Conservation (phyloP, 2,329 filamentous ascomycete species). For the Colletotrichum sojae region DNA sequence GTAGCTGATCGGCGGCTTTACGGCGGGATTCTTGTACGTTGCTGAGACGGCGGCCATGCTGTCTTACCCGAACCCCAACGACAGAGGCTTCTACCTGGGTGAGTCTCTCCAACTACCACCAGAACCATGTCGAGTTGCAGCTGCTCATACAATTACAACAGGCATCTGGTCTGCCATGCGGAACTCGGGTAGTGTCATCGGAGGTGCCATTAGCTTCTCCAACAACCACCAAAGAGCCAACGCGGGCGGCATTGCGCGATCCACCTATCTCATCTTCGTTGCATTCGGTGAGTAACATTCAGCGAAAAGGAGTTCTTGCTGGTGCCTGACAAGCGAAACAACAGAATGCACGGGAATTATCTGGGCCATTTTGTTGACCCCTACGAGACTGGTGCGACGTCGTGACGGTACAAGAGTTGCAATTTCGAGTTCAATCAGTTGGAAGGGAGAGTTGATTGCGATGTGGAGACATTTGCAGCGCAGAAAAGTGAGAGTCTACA, state of each 20-base stretch:
- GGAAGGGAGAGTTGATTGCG: constrained; percentile 44
- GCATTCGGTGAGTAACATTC: constrained; percentile 41
- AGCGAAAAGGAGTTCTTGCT: not conserved
- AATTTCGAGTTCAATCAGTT: constrained; percentile 42
- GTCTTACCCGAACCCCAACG: constrained; percentile 41
- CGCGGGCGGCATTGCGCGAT: constrained; percentile 46
- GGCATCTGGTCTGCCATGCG: constrained; percentile 46
- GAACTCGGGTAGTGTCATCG: constrained; percentile 52
- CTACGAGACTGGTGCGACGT: constrained; percentile 48
- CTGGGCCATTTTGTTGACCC: constrained; percentile 46
- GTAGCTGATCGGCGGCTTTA: constrained; percentile 35
- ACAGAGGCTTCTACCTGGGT: constrained; percentile 40
- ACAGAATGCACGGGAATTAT: constrained; percentile 47
- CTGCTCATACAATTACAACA: not conserved
- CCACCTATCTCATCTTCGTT: constrained; percentile 49
- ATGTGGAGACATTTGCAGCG: constrained; percentile 42
- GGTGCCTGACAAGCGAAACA: not conserved
- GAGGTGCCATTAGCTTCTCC: constrained; percentile 63
- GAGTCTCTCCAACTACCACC: not conserved
- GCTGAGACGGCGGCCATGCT: constrained; percentile 48
- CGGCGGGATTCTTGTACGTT: constrained; percentile 46
- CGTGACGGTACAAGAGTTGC: constrained; percentile 46
- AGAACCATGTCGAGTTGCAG: too few species aligned
- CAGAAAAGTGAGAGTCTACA: constrained; percentile 40
- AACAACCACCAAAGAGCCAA: constrained; percentile 52